Evolutionary conservation across 306 rosid genomes (phyloP), one percentile per base, ranked within the genome.

Genomic region (Vigna unguiculata): DNA sequence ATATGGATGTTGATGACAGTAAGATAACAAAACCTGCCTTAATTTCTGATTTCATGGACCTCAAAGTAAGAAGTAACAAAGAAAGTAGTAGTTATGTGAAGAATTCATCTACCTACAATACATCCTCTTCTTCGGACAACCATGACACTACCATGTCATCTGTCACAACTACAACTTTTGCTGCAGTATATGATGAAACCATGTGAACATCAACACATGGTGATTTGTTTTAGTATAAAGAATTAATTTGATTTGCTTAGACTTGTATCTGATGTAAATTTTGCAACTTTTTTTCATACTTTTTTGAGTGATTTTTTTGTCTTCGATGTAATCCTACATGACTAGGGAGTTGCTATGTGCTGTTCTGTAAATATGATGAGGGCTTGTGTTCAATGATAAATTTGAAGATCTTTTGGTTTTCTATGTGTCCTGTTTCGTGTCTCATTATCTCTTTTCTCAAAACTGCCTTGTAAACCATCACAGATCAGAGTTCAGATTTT

Each of bases 21-120:
- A 69, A 69, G 81, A 89, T 92, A 81, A 80, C 93, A 67, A 90
- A 91, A 84, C 98, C 99, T 5, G 98, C 96, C 69, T 77, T 96
- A 43, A 91, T 96, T 60, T 80, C 97, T 8, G 99, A 96, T 80
- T 88, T 92, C 68, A 87, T 92, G 92, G 98, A 91, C 76, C 96
- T 92, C 51, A 90, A 88, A 83, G 88, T 89, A 60, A 78, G 78
- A 64, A 45, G 19, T 15, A 82, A 82, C 2, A 59, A 40, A 47
- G 82, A 72, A 82, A 72, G 55, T 45, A 75, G 43, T 65, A 74
- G 6, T 30, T 77, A 80, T 24, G 6, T 15, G 71, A 76, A 19
- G 68, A 69, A 41, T 34, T 2, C 71, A 20, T 74, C 84, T 60
- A 55, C 88, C 28, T 53, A 74, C 62, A 72, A 78, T 72, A 72